These are phyloP conservation scores for Ophiostoma sp. DNA, from an alignment of 2,329 filamentous ascomycete species.

Conservation along the genomic window DNA sequence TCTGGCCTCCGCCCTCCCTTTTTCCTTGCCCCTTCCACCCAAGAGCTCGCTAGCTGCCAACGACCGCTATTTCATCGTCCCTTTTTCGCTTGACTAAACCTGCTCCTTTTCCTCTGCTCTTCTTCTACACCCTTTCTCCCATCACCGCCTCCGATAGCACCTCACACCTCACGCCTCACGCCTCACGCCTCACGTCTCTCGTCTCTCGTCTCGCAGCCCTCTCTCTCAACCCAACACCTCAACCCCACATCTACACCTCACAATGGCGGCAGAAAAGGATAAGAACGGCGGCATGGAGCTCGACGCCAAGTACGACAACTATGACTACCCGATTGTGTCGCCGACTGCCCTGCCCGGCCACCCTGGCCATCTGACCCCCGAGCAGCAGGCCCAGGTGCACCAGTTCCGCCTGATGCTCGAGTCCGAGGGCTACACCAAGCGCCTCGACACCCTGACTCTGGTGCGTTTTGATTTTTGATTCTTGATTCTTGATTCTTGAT, in stretches of 20 bases:
- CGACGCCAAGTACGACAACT: constrained; percentile 91
- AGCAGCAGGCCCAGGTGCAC: constrained; percentile 83
- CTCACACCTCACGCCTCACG: no score
- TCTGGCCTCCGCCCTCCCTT: background rate
- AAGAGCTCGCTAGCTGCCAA: background rate
- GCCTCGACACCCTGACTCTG: constrained; percentile 87
- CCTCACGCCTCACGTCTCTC: background rate
- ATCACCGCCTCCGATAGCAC: background rate
- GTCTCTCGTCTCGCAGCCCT: constrained; percentile 3
- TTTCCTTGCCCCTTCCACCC: constrained; percentile 2
- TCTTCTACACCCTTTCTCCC: background rate
- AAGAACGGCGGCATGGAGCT: constrained; percentile 44
- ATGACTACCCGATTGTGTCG: constrained; percentile 81
- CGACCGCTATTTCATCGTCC: constrained; percentile 5
- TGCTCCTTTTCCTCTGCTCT: background rate
- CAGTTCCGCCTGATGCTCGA: constrained; percentile 84
- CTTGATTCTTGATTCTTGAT: background rate
- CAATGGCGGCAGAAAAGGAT: constrained; percentile 20
- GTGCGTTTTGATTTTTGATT: constrained; percentile 41
- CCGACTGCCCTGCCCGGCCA: constrained; percentile 68
- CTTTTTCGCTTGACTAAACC: background rate
- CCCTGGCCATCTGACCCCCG: constrained; percentile 76
- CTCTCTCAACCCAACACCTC: background rate
- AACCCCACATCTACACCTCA: constrained; percentile 6
- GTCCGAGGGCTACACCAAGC: constrained; percentile 70